phyloP scores from a whole-genome alignment of 2,329 filamentous ascomycete genomes.

The Neonectria punicea region DNA sequence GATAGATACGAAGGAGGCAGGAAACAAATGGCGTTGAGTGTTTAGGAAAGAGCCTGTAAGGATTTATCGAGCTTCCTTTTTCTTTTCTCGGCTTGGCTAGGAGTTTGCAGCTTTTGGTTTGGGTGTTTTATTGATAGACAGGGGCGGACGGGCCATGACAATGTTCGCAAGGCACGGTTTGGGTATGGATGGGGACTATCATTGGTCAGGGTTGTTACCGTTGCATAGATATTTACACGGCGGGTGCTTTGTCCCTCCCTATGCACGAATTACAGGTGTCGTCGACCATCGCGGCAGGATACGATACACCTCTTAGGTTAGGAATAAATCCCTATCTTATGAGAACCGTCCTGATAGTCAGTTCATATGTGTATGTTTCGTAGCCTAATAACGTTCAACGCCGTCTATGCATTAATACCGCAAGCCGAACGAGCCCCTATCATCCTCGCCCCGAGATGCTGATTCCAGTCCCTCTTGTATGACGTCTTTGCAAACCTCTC shows the following conservation, averaged over 20 bases:
- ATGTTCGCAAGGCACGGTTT: background rate
- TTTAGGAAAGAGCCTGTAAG: conserved; percentile 8
- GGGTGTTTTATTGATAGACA: background rate
- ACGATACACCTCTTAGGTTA: background rate
- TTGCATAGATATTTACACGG: background rate
- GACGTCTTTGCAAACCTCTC: background rate
- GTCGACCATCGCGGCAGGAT: background rate
- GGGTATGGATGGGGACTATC: background rate
- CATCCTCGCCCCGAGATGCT: conserved; percentile 17
- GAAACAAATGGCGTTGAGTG: conserved; percentile 32
- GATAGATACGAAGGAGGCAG: conserved; percentile 30
- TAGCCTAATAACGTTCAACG: conserved; percentile 46
- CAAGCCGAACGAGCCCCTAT: conserved; percentile 34
- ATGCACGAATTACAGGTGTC: background rate
- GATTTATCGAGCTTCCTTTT: conserved; percentile 4
- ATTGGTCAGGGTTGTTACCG: background rate
- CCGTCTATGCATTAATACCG: conserved; percentile 48
- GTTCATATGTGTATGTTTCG: conserved; percentile 40
- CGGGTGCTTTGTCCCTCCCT: background rate
- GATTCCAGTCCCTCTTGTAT: conserved; percentile 11
- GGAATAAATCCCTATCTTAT: background rate
- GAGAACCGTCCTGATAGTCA: conserved; percentile 11
- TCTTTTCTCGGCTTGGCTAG: background rate
- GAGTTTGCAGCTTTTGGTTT: background rate
- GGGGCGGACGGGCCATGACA: background rate